phyloP scores from a whole-genome alignment of 306 rosid genomes.

The Cucumis hystrix region DNA sequence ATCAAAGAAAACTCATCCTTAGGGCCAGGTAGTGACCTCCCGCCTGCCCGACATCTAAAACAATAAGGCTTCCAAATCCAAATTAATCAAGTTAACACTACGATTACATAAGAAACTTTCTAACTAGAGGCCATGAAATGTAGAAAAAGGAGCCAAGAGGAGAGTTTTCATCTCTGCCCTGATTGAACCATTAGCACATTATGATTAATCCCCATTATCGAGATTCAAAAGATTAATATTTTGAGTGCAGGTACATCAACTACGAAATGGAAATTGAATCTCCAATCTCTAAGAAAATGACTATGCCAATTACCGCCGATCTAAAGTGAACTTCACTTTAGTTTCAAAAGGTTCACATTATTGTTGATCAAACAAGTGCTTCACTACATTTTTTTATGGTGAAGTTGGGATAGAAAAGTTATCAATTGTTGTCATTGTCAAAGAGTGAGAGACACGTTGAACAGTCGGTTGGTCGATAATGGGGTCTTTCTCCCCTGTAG shows the following conservation, averaged over 20 bases:
- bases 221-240: background rate
- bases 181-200: background rate
- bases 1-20: background rate
- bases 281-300: too few relatives aligned
- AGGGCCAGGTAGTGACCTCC: background rate
- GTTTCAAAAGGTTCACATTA: background rate
- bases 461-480: conserved; percentile 3
- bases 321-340: too few relatives aligned
- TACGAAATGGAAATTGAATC: too few relatives aligned
- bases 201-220: background rate
- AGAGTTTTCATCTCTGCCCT: background rate
- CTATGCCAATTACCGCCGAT: too few relatives aligned
- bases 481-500: background rate
- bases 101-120: background rate
- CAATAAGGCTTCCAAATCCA: background rate
- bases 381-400: background rate
- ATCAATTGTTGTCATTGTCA: conserved; percentile 7
- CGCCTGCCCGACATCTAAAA: background rate
- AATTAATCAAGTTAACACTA: background rate
- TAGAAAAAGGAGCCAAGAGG: background rate
- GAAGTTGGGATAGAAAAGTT: background rate
- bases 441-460: background rate
- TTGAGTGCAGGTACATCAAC: too few relatives aligned
- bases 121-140: background rate
- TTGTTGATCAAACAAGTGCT: background rate